Evolutionary conservation across 441 rosid species (phyloP).

Genomic region (Hypseocharis bilobata): DNA sequence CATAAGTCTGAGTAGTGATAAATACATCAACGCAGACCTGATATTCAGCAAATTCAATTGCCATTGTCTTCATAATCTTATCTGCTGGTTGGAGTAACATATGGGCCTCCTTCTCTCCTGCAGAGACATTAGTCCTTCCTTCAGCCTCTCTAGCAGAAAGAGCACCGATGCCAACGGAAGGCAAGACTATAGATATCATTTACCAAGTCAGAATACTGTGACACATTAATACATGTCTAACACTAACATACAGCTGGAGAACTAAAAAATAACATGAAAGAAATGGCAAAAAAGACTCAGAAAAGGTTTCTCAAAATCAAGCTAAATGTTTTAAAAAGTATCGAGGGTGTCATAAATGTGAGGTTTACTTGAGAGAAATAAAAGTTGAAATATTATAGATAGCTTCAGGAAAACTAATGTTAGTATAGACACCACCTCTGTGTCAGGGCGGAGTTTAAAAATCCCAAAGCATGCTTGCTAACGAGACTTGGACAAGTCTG

Average conservation of each 20-base stretch:
- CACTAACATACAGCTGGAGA: neutral
- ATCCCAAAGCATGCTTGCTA: too few species aligned
- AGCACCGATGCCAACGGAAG: slow-evolving; percentile 81
- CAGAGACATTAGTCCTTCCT: slow-evolving; percentile 70
- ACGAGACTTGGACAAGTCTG: too few species aligned
- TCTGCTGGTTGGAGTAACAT: slow-evolving; percentile 83
- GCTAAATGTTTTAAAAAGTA: neutral
- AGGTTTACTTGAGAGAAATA: neutral
- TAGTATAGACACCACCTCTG: too few species aligned
- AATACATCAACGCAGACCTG: slow-evolving; percentile 89
- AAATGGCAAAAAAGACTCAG: neutral
- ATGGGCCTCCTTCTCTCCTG: slow-evolving; percentile 89
- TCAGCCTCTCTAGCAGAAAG: slow-evolving; percentile 89
- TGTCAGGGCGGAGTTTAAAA: too few species aligned
- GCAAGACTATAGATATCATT: slow-evolving; percentile 47
- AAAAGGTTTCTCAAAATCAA: neutral
- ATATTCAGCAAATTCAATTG: slow-evolving; percentile 80
- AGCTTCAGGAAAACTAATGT: neutral
- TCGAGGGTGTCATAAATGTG: neutral
- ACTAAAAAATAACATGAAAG: neutral
- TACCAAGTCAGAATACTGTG: neutral
- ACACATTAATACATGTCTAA: neutral
- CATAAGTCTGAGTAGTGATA: slow-evolving; percentile 65
- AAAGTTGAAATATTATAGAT: neutral
- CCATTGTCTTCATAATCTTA: slow-evolving; percentile 72